Evolutionary conservation across 78 protist genomes (phyloP).

Genomic region (Trichosphaerium sp.): DNA sequence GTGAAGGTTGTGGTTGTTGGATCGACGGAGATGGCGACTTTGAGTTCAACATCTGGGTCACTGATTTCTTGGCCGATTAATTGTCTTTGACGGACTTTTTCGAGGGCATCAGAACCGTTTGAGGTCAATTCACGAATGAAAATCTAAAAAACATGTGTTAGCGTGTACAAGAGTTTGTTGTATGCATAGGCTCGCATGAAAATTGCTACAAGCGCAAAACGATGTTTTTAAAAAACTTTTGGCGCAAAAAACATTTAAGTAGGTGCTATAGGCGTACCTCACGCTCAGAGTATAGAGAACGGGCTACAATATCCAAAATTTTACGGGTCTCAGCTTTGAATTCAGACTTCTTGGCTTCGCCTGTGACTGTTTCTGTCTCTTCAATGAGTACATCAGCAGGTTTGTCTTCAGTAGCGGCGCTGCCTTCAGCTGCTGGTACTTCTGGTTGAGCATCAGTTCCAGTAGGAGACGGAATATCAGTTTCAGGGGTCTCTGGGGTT

Average conservation of each 20-base stretch:
- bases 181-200: too few species aligned
- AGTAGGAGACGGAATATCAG: too few species aligned
- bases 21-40: slow-evolving; percentile 27
- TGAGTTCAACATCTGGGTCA: slow-evolving; percentile 19
- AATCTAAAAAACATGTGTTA: too few species aligned
- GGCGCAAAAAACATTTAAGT: too few species aligned
- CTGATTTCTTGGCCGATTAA: background rate
- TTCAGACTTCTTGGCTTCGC: slow-evolving; percentile 37
- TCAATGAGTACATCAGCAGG: slow-evolving; percentile 22
- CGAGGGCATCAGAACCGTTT: slow-evolving; percentile 92
- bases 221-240: too few species aligned
- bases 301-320: slow-evolving; percentile 87
- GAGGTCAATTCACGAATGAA: slow-evolving; percentile 86
- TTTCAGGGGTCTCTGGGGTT: too few species aligned
- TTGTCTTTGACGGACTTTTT: slow-evolving; percentile 69
- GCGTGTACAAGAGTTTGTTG: too few species aligned
- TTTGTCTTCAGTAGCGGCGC: too few species aligned
- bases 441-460: too few species aligned
- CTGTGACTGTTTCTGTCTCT: slow-evolving; percentile 29
- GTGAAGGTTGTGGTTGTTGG: slow-evolving; percentile 35
- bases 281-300: slow-evolving; percentile 83
- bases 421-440: too few species aligned
- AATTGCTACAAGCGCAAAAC: too few species aligned
- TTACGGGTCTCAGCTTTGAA: slow-evolving; percentile 92
- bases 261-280: too few species aligned